Percentiles rank a stretch among this genome's conserved stretches.
phyloP scores from a whole-genome alignment of 2,329 filamentous ascomycete genomes.

The Leptosphaerulina australis region DNA sequence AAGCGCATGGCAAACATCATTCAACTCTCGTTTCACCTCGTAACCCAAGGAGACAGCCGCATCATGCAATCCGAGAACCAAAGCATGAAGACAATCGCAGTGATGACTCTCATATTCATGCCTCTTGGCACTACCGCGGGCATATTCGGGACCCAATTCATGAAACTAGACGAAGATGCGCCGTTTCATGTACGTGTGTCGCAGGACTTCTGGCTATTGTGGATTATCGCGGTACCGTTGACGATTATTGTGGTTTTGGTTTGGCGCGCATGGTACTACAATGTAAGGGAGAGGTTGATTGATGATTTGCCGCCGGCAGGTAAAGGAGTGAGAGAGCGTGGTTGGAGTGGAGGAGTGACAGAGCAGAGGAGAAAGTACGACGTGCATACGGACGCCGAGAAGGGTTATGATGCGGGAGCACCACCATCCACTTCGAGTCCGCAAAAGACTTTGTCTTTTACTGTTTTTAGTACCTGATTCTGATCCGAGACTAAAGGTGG shows the following conservation, averaged over 20 bases:
- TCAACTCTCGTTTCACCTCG: constrained; percentile 49
- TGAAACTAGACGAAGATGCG: constrained; percentile 28
- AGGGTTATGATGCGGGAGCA: not conserved
- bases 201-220: constrained; percentile 41
- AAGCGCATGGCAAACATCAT: constrained; percentile 49
- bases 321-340: constrained; percentile 17
- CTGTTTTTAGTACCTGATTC: too few species aligned
- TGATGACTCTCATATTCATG: constrained; percentile 54
- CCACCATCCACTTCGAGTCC: not conserved
- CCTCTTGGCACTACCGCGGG: constrained; percentile 46
- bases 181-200: constrained; percentile 32
- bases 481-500: too few species aligned
- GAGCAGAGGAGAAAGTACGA: not conserved
- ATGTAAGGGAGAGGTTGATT: constrained; percentile 21
- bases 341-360: constrained; percentile 24
- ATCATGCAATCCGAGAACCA: constrained; percentile 48
- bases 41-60: constrained; percentile 48
- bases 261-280: constrained; percentile 35
- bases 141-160: constrained; percentile 42
- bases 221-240: constrained; percentile 34
- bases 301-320: constrained; percentile 12
- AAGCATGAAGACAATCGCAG: constrained; percentile 55
- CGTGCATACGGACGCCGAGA: constrained; percentile 1
- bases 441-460: not conserved
- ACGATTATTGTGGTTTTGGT: constrained; percentile 28